Percentiles rank a stretch among this genome's conserved stretches.
Conservation (phyloP, 208 protist genomes). For the Naegleria lovaniensis region DNA sequence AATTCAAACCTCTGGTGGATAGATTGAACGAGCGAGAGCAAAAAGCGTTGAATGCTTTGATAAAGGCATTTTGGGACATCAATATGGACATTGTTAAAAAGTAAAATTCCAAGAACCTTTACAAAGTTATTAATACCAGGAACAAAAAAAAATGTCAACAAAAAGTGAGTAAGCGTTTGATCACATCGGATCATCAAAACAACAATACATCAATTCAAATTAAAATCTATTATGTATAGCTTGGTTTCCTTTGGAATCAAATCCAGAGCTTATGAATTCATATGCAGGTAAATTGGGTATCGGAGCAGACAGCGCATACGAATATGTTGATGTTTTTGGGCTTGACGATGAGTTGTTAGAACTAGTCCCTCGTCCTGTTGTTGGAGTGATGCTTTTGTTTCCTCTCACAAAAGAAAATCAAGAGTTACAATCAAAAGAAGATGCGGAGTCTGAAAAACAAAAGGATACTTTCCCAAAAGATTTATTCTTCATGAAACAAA, state of each 20-base stretch:
- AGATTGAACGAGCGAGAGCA: slow-evolving; percentile 3
- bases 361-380: slow-evolving; percentile 58
- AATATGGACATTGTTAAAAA: background rate
- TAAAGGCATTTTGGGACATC: slow-evolving; percentile 30
- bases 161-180: too few species aligned
- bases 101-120: background rate
- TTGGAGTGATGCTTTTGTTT: slow-evolving; percentile 81
- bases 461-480: background rate
- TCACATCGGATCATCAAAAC: too few species aligned
- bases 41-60: background rate
- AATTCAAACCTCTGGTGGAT: slow-evolving; percentile 23
- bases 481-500: slow-evolving; percentile 82
- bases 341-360: slow-evolving; percentile 22
- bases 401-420: slow-evolving; percentile 57
- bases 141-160: too few species aligned
- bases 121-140: too few species aligned
- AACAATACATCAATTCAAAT: too few species aligned
- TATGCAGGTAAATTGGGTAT: slow-evolving; percentile 63
- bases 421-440: slow-evolving; percentile 22
- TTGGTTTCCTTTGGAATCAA: slow-evolving; percentile 84
- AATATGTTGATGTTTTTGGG: slow-evolving; percentile 73
- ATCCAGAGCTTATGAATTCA: slow-evolving; percentile 78
- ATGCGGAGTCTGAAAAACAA: background rate
- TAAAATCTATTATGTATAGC: background rate
- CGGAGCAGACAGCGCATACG: slow-evolving; percentile 43